Evolutionary conservation across 192 early-diverging fungal genomes (phyloP).

Genomic region (Phycomyces blakesleeanus): DNA sequence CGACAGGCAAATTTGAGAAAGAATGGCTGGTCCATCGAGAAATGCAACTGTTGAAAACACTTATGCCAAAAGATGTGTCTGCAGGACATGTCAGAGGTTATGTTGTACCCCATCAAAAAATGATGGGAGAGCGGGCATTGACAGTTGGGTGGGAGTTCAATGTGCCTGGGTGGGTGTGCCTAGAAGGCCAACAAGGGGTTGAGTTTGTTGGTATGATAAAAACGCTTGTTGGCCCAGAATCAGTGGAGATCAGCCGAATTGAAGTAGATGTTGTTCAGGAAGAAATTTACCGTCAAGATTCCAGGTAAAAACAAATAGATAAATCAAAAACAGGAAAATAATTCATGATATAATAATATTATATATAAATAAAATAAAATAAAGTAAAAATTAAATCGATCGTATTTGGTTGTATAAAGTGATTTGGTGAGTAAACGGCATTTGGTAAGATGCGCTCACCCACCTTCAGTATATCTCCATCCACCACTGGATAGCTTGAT

Average conservation of each 20-base stretch:
- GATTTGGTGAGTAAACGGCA: slow-evolving; percentile 15
- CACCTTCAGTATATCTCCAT: slow-evolving; percentile 19
- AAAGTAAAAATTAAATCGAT: too few species aligned
- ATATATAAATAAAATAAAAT: too few species aligned
- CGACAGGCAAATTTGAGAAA: slow-evolving; percentile 22
- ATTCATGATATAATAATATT: too few species aligned
- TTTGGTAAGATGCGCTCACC: slow-evolving; percentile 9
- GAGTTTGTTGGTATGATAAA: slow-evolving; percentile 25
- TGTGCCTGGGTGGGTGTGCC: slow-evolving; percentile 26
- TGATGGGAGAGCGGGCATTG: slow-evolving; percentile 22
- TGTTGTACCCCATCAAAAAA: slow-evolving; percentile 17
- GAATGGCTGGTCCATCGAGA: slow-evolving; percentile 6
- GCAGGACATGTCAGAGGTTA: slow-evolving; percentile 18
- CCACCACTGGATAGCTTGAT: slow-evolving; percentile 23
- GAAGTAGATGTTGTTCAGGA: slow-evolving; percentile 34
- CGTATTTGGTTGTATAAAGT: too few species aligned
- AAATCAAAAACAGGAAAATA: too few species aligned
- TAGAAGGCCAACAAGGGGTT: slow-evolving; percentile 9
- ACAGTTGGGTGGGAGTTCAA: slow-evolving; percentile 25
- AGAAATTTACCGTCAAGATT: slow-evolving; percentile 29
- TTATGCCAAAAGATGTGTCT: slow-evolving; percentile 29
- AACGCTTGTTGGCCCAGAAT: neutral
- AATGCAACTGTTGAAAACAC: slow-evolving; percentile 18
- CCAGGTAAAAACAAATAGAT: slow-evolving; percentile 8
- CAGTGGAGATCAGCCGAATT: slow-evolving; percentile 12